Conservation (phyloP, 345 rosid species). For the Salix udensis region DNA sequence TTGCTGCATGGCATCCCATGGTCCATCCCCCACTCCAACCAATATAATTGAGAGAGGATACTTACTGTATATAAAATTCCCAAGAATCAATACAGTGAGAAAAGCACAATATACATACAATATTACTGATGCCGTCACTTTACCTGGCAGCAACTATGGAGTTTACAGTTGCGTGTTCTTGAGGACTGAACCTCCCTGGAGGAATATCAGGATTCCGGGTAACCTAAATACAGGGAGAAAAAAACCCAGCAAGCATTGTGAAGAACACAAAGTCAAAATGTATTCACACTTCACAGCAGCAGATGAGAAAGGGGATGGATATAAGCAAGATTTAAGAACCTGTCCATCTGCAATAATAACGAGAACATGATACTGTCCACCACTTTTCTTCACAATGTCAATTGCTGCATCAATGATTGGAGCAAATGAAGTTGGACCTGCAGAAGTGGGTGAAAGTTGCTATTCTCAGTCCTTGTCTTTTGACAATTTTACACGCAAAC, state of each 20-base stretch:
- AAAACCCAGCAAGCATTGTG: background rate
- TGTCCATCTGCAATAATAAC: constrained; percentile 96
- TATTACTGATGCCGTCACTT: constrained; percentile 11
- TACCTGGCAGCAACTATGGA: constrained; percentile 95
- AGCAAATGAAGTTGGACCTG: constrained; percentile 97
- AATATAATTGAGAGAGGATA: constrained; percentile 82
- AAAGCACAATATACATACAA: background rate
- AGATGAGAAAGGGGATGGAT: background rate
- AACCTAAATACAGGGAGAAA: constrained; percentile 41
- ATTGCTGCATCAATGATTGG: constrained; percentile 81
- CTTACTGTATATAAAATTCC: constrained; percentile 39
- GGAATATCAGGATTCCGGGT: constrained; percentile 61
- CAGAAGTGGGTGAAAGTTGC: background rate
- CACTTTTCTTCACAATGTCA: constrained; percentile 70
- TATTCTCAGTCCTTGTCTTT: background rate
- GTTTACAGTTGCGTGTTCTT: constrained; percentile 75
- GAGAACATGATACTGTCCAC: constrained; percentile 80
- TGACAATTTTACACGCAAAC: background rate
- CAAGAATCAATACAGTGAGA: constrained; percentile 19
- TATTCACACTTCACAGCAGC: background rate
- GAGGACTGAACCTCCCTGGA: constrained; percentile 62
- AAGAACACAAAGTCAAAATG: background rate
- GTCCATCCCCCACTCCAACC: constrained; percentile 98
- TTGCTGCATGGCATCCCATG: constrained; percentile 88
- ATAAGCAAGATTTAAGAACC: constrained; percentile 30